Percentiles rank a stretch among this genome's conserved stretches.
Conservation (phyloP, 1,284 basidiomycete species). For the Neotropicomus parvogracilis region DNA sequence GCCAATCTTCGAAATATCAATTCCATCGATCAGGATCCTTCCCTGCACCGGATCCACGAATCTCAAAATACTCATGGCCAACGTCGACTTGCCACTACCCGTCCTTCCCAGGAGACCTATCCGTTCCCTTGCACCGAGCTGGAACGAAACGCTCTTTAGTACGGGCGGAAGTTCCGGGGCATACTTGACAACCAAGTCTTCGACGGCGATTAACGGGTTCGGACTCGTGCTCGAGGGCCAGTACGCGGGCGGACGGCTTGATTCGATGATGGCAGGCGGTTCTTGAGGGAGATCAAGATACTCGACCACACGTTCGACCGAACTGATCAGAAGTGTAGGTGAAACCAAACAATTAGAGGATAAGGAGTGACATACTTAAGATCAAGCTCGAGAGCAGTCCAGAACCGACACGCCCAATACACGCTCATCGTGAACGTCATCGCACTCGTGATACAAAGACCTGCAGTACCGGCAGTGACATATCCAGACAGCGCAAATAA, state of each 20-base stretch:
- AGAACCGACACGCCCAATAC: constrained; percentile 69
- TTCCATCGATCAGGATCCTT: constrained; percentile 80
- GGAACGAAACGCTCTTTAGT: constrained; percentile 71
- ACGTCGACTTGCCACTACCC: constrained; percentile 76
- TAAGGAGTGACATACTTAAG: constrained; percentile 23
- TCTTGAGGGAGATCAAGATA: constrained; percentile 88
- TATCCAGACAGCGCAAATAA: constrained; percentile 69
- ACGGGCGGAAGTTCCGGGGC: constrained; percentile 82
- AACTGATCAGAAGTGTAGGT: constrained; percentile 73
- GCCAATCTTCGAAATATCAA: constrained; percentile 87
- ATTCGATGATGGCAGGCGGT: constrained; percentile 68
- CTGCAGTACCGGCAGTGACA: constrained; percentile 72
- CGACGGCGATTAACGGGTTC: constrained; percentile 53
- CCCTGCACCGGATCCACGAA: constrained; percentile 85
- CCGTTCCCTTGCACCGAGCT: constrained; percentile 59
- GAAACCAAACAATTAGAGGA: constrained; percentile 23
- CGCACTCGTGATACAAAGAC: constrained; percentile 81
- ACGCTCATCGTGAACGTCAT: constrained; percentile 57
- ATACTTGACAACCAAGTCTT: constrained; percentile 79
- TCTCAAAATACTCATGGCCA: constrained; percentile 83
- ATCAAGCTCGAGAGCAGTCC: constrained; percentile 45
- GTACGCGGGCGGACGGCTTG: constrained; percentile 71
- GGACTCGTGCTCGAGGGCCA: constrained; percentile 76
- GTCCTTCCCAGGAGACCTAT: constrained; percentile 75
- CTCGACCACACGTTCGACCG: constrained; percentile 83